Evolutionary conservation across 805 yeast species (phyloP).

Genomic region (Candida ortonii): DNA sequence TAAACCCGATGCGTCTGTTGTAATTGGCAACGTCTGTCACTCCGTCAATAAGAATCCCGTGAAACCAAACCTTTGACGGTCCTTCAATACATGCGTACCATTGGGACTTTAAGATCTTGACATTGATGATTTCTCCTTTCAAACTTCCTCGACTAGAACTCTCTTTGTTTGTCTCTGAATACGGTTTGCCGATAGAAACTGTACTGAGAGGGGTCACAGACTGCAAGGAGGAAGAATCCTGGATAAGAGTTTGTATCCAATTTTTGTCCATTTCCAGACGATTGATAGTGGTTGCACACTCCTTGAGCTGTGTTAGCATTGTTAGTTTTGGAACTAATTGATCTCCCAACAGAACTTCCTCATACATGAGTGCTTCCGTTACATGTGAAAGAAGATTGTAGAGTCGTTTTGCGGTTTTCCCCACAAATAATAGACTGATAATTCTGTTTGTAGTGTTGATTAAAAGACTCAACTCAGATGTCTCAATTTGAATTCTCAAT

Average conservation of each 20-base stretch:
- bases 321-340: conserved; percentile 19
- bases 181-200: too few species aligned
- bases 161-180: too few species aligned
- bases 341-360: conserved; percentile 13
- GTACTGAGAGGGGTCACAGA: too few species aligned
- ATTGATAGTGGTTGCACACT: conserved; percentile 26
- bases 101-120: conserved; percentile 40
- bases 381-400: conserved; percentile 18
- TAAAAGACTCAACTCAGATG: conserved; percentile 31
- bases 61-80: conserved; percentile 24
- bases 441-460: conserved; percentile 32
- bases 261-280: conserved; percentile 27
- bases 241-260: too few species aligned
- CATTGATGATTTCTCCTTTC: conserved; percentile 41
- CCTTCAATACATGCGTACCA: conserved; percentile 36
- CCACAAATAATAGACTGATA: conserved; percentile 22
- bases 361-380: conserved; percentile 28
- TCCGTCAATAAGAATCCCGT: conserved; percentile 28
- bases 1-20: conserved; percentile 23
- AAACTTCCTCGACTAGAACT: too few species aligned
- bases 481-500: conserved; percentile 41
- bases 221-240: too few species aligned
- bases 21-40: conserved; percentile 26
- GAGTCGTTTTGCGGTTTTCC: conserved; percentile 27
- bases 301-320: conserved; percentile 17